Base-by-base conservation (phyloP, 352 stramenopile species). In the Pythium volutum region DNA sequence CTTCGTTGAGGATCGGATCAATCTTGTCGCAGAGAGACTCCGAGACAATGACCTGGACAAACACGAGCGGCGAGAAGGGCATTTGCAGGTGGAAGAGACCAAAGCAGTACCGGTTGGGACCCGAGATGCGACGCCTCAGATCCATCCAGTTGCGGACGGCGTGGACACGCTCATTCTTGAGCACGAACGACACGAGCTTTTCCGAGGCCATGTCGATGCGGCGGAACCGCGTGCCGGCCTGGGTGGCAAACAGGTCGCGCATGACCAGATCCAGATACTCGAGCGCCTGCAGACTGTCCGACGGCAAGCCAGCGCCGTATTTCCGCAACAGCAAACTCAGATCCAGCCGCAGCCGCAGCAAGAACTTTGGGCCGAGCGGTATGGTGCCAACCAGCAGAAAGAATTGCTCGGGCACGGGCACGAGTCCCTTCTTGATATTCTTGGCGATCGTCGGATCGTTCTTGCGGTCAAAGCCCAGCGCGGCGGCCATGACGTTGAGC, bases 81-180 rank as follows among this genome's bases (percentile, higher is more conserved):
- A 94, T 89, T 41, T 93, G 81, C 25, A 84, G 68, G 58, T 95
- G 84, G 54, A 95, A 95, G n/a, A 95, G 71, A 2, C 85, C 85
- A 57, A 87, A 95, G 68, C 79, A 89, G 52, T 81, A 89, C 20
- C 85, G 78, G 45, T 91, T 85, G 4, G 72, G 75, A 4, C 85
- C 83, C 1, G 57, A 68, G 34, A 95, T 74, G 9, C 85, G 79
- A 3, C 77, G 79, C 36, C 79, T 63, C 16, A 95, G 53, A 66
- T 95, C 85, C 12, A 62, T 54, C 81, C 80, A 95, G 48, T 69
- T 73, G 48, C 80, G 79, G 55, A 95, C 69, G 38, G 76, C 49
- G 42, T 95, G 85, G 38, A 95, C 85, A 16, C 85, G 78, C 59
- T 95, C 85, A 46, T 95, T 75, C 60, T 85, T 82, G 27, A 93